phyloP scores from a whole-genome alignment of 2,329 filamentous ascomycete genomes.

The Fusarium sp. region DNA sequence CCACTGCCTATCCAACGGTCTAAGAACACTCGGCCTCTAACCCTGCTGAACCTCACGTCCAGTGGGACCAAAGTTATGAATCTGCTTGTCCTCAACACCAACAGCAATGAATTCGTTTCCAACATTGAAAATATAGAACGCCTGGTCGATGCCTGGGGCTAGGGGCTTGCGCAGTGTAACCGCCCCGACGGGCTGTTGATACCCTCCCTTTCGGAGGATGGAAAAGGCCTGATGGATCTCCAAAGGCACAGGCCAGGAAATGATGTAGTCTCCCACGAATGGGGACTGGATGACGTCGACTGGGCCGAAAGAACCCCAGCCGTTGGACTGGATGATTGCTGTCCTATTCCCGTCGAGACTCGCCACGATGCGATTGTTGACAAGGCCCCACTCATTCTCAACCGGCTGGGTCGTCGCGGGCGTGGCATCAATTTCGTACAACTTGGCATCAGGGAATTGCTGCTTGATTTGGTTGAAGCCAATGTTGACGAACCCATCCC shows the following conservation, averaged over 20 bases:
- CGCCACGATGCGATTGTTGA: conserved; percentile 23
- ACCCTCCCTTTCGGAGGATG: conserved; percentile 26
- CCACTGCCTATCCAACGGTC: too few species aligned
- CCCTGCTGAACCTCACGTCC: conserved; percentile 9
- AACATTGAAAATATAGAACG: conserved; percentile 27
- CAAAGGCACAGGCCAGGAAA: conserved; percentile 17
- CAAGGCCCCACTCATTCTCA: conserved; percentile 21
- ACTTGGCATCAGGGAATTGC: conserved; percentile 11
- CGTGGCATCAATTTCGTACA: conserved; percentile 24
- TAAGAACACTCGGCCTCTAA: neutral
- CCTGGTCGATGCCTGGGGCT: conserved; percentile 16
- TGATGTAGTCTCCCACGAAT: neutral
- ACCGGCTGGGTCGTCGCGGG: conserved; percentile 12
- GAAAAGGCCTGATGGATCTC: conserved; percentile 16
- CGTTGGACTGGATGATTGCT: conserved; percentile 23
- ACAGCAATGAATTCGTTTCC: conserved; percentile 22
- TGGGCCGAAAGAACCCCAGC: conserved; percentile 18
- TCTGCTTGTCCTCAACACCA: conserved; percentile 17
- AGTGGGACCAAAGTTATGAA: conserved; percentile 19
- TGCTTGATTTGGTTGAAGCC: conserved; percentile 18
- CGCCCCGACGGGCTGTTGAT: neutral
- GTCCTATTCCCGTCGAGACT: conserved; percentile 17
- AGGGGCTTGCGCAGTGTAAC: conserved; percentile 27
- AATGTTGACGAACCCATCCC: conserved; percentile 28
- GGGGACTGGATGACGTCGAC: conserved; percentile 18